Conservation (phyloP, 1,139 yeast genomes). For the Candida tropicalis region DNA sequence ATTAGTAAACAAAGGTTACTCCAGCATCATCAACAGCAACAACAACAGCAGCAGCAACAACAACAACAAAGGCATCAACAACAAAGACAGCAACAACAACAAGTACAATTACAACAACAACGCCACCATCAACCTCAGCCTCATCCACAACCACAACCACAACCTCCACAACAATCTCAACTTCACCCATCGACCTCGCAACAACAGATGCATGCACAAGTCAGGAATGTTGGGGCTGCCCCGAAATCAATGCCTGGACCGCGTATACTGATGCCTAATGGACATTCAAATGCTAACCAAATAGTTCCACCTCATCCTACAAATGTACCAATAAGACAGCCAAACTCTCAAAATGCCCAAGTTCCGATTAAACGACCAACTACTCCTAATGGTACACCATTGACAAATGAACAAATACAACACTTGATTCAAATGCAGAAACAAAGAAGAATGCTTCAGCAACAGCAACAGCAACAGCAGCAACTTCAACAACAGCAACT, state of each 20-base stretch:
- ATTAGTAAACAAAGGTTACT: slow-evolving; percentile 41
- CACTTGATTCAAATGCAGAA: slow-evolving; percentile 54
- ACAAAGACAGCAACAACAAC: slow-evolving; percentile 12
- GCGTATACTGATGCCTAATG: not conserved
- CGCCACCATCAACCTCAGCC: slow-evolving; percentile 20
- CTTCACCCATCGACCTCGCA: slow-evolving; percentile 18
- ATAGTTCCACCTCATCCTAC: slow-evolving; percentile 6
- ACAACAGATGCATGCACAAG: slow-evolving; percentile 15
- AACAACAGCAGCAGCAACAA: slow-evolving; percentile 24
- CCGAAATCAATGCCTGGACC: not conserved
- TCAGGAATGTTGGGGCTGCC: not conserved
- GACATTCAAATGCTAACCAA: slow-evolving; percentile 3
- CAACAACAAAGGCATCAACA: slow-evolving; percentile 16
- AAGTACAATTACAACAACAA: slow-evolving; percentile 19
- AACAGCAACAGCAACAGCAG: slow-evolving; percentile 28
- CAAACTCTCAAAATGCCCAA: slow-evolving; percentile 3
- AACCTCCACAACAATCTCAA: slow-evolving; percentile 16
- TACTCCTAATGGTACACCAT: slow-evolving; percentile 55
- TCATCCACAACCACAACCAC: slow-evolving; percentile 8
- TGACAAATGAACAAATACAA: slow-evolving; percentile 58
- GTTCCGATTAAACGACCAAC: slow-evolving; percentile 36
- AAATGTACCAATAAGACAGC: slow-evolving; percentile 2
- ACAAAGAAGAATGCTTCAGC: slow-evolving; percentile 53
- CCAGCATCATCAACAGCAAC: slow-evolving; percentile 45
- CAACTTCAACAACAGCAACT: slow-evolving; percentile 17